Percentiles rank a stretch among this genome's conserved stretches.
phyloP scores from a whole-genome alignment of 257 asterid genomes.

The Lavandula angustifolia region DNA sequence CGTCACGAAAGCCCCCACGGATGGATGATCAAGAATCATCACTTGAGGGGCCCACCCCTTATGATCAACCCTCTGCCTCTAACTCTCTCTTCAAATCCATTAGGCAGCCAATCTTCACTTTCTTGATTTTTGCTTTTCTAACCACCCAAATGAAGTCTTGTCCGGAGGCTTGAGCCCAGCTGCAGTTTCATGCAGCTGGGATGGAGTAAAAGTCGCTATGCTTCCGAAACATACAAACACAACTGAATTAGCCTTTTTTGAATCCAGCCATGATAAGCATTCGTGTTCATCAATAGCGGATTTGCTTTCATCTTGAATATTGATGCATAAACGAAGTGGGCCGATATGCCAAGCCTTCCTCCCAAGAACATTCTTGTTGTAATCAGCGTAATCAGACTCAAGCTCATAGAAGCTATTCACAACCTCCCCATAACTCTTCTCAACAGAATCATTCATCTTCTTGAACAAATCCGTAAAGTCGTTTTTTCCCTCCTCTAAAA shows the following conservation, averaged over 20 bases:
- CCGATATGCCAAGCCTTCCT: constrained; percentile 54
- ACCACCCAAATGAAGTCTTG: constrained; percentile 73
- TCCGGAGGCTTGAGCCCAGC: constrained; percentile 57
- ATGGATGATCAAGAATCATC: constrained; percentile 37
- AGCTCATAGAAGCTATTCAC: constrained; percentile 59
- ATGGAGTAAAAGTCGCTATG: constrained; percentile 32
- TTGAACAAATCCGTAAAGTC: constrained; percentile 4
- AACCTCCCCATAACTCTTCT: constrained; percentile 46
- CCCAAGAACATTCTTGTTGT: constrained; percentile 36
- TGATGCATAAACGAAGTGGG: constrained; percentile 41
- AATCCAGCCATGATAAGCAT: constrained; percentile 62
- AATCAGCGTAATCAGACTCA: constrained; percentile 44
- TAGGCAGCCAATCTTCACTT: constrained; percentile 45
- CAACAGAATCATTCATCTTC: constrained; percentile 27
- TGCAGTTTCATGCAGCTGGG: constrained; percentile 66
- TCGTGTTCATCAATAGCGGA: constrained; percentile 51
- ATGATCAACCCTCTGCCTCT: constrained; percentile 54
- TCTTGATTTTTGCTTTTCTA: constrained; percentile 35
- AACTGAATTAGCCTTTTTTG: constrained; percentile 47
- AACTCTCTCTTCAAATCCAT: constrained; percentile 56
- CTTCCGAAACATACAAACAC: constrained; percentile 71
- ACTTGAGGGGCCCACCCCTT: constrained; percentile 79
- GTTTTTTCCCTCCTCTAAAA: not conserved
- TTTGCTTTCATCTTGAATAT: constrained; percentile 26
- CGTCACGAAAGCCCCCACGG: constrained; percentile 42